Conservation (phyloP, 495 filamentous ascomycete species). For the Clohesyomyces aquaticus region DNA sequence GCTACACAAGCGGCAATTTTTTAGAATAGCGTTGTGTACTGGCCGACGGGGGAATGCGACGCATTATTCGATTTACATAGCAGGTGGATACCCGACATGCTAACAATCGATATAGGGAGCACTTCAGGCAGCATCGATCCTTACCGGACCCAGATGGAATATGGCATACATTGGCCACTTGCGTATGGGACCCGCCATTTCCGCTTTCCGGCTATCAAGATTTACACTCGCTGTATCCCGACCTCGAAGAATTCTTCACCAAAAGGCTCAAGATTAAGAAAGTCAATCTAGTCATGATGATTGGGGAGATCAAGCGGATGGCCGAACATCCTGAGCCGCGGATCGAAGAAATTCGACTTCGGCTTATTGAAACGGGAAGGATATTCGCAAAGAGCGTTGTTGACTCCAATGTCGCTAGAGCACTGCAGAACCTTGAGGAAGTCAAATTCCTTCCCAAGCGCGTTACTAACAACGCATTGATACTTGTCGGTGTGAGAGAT, state of each 20-base stretch:
- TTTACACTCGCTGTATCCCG: neutral
- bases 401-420: neutral
- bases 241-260: constrained; percentile 13
- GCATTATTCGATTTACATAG: too few relatives aligned
- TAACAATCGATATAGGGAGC: too few relatives aligned
- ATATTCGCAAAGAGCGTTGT: neutral
- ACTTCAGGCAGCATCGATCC: neutral
- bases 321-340: neutral
- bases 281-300: constrained; percentile 2
- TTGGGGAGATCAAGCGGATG: constrained; percentile 3
- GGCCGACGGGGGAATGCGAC: too few relatives aligned
- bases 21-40: too few relatives aligned
- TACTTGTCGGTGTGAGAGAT: constrained; percentile 1
- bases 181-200: constrained; percentile 3
- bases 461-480: neutral
- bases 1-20: too few relatives aligned
- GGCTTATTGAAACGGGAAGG: constrained; percentile 11
- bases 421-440: constrained; percentile 6
- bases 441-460: constrained; percentile 10
- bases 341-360: neutral
- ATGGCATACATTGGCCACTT: constrained; percentile 3
- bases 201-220: constrained; percentile 5
- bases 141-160: neutral
- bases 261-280: constrained; percentile 8
- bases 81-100: too few relatives aligned